These are phyloP conservation scores for Fusarium coicis DNA, from an alignment of 2,329 filamentous ascomycete genomes.

Conservation along the genomic window DNA sequence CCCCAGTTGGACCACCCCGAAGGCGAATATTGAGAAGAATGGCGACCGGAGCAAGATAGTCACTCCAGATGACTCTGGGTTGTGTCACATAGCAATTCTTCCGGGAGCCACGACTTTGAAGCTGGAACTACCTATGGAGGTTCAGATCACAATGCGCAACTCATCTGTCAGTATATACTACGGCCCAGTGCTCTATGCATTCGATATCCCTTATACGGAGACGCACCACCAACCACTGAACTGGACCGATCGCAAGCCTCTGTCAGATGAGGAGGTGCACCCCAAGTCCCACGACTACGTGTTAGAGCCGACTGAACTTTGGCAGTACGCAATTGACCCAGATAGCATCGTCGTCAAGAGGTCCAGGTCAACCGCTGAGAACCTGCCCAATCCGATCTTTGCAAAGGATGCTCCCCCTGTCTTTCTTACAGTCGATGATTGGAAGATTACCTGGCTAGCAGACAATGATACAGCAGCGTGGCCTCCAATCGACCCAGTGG, in stretches of 20 bases:
- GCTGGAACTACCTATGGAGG: not conserved
- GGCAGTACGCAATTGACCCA: not conserved
- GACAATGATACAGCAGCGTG: not conserved
- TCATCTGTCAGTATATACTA: not conserved
- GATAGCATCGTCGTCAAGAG: not conserved
- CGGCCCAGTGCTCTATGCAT: not conserved
- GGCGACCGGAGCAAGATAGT: not conserved
- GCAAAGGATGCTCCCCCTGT: not conserved
- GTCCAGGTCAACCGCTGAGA: not conserved
- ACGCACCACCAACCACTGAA: not conserved
- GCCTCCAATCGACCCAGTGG: not conserved
- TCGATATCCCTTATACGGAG: not conserved
- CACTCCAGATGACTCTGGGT: not conserved
- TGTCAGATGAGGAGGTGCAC: not conserved
- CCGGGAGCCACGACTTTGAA: not conserved
- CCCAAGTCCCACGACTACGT: not conserved
- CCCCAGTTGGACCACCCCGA: not conserved
- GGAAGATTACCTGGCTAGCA: not conserved
- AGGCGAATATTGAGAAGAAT: not conserved
- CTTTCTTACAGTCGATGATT: not conserved
- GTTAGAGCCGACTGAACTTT: not conserved
- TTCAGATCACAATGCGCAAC: not conserved
- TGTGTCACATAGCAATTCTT: not conserved
- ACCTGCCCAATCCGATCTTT: not conserved
- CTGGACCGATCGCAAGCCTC: not conserved